Percentiles rank a stretch among this genome's conserved stretches.
Conservation (phyloP, 1,284 basidiomycete genomes). For the Malassezia dermatis region DNA sequence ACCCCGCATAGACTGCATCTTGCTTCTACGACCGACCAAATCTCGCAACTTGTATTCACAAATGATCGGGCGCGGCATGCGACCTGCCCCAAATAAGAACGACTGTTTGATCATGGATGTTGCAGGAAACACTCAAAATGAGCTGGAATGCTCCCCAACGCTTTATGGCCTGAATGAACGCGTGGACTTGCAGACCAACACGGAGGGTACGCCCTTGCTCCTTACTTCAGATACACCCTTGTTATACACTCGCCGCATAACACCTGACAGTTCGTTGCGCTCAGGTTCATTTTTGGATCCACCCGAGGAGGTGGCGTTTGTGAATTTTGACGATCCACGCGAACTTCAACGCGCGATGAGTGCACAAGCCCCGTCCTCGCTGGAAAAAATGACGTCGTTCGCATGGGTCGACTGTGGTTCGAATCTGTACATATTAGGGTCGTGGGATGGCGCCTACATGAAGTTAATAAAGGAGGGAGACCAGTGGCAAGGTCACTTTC, state of each 20-base stretch:
- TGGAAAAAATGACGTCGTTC: constrained; percentile 53
- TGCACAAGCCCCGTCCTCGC: constrained; percentile 50
- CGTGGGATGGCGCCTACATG: constrained; percentile 62
- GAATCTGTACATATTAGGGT: constrained; percentile 65
- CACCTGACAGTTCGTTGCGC: neutral
- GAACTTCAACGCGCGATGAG: constrained; percentile 51
- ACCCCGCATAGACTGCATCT: constrained; percentile 66
- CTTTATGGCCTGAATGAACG: constrained; percentile 74
- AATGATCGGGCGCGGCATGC: constrained; percentile 91
- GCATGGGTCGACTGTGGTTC: constrained; percentile 76
- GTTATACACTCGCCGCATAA: neutral
- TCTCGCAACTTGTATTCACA: constrained; percentile 82
- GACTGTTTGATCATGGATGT: constrained; percentile 87
- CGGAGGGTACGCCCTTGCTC: neutral
- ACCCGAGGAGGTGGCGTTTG: constrained; percentile 56
- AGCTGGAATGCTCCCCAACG: constrained; percentile 69
- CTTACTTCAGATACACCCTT: neutral
- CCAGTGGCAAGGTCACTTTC: neutral
- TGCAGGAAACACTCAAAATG: constrained; percentile 66
- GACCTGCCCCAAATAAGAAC: constrained; percentile 70
- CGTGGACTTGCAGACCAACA: constrained; percentile 20
- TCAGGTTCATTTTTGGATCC: neutral
- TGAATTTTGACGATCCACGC: constrained; percentile 72
- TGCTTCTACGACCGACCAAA: constrained; percentile 65
- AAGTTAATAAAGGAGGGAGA: constrained; percentile 54